Conservation (phyloP, 139 green algal species). For the Chlamydomonas asymmetrica region DNA sequence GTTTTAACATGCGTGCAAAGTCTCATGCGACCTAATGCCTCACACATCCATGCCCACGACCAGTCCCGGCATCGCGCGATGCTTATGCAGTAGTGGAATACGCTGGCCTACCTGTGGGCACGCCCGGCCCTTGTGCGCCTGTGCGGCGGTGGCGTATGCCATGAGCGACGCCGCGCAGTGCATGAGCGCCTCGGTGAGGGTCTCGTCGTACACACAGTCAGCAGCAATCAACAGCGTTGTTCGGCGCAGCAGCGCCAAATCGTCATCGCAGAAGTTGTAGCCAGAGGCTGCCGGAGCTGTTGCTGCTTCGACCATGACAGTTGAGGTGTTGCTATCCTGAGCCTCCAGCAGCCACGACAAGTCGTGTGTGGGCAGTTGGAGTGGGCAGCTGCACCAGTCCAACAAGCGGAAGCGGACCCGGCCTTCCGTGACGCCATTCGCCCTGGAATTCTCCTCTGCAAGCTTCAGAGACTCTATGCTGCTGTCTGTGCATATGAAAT, state of each 20-base stretch:
- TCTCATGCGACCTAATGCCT: neutral
- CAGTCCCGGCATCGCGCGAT: neutral
- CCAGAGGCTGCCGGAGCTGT: too few relatives aligned
- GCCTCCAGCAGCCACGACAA: neutral
- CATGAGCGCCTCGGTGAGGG: constrained; percentile 33
- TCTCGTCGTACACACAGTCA: constrained; percentile 37
- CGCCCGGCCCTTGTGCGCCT: neutral
- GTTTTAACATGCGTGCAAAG: neutral
- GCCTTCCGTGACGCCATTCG: too few relatives aligned
- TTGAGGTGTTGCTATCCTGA: neutral
- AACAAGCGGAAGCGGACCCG: too few relatives aligned
- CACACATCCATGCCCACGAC: neutral
- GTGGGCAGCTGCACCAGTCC: too few relatives aligned
- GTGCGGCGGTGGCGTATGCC: neutral
- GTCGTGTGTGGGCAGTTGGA: neutral
- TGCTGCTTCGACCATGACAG: too few relatives aligned
- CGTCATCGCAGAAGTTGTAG: too few relatives aligned
- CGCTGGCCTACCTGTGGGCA: neutral
- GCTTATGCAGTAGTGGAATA: neutral
- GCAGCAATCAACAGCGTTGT: neutral
- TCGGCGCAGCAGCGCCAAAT: too few relatives aligned
- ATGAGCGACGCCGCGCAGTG: constrained; percentile 21
- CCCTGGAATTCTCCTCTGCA: too few relatives aligned
- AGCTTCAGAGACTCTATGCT: too few relatives aligned
- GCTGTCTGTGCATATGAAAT: too few relatives aligned